phyloP scores from a whole-genome alignment of 768 basidiomycete genomes.

The Cubamyces sp. region DNA sequence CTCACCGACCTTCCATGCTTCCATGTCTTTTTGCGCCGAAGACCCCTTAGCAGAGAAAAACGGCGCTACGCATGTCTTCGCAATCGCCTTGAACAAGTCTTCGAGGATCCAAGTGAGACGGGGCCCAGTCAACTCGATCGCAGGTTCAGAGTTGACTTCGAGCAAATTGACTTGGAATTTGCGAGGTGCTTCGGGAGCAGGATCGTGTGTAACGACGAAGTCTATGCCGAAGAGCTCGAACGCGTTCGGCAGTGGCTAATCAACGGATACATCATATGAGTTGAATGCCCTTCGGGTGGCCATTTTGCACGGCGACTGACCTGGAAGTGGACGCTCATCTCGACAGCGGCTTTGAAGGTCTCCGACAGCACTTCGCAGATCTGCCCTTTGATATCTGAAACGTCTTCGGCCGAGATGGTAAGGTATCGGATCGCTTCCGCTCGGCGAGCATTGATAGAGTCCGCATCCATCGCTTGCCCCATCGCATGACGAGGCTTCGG shows the following conservation, averaged over 20 bases:
- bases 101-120: conserved; percentile 80
- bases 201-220: conserved; percentile 67
- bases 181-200: conserved; percentile 26
- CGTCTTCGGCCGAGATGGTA: conserved; percentile 41
- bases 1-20: conserved; percentile 56
- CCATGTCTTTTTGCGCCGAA: conserved; percentile 36
- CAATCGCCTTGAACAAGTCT: conserved; percentile 77
- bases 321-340: conserved; percentile 86
- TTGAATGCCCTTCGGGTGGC: not conserved
- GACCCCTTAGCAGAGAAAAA: conserved; percentile 46
- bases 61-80: conserved; percentile 68
- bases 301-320: conserved; percentile 39
- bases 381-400: conserved; percentile 59
- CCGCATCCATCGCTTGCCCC: conserved; percentile 20
- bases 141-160: conserved; percentile 95
- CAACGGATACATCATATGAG: not conserved
- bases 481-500: conserved; percentile 17
- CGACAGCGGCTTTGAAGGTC: conserved; percentile 83
- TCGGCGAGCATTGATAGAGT: not conserved
- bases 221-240: conserved; percentile 98
- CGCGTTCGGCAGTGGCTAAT: conserved; percentile 82
- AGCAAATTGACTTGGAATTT: conserved; percentile 70
- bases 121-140: conserved; percentile 90
- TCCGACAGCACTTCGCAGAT: conserved; percentile 73
- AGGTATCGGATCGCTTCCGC: conserved; percentile 8